Base-by-base conservation (phyloP, 768 basidiomycete genomes). In the Harrya chromipes region DNA sequence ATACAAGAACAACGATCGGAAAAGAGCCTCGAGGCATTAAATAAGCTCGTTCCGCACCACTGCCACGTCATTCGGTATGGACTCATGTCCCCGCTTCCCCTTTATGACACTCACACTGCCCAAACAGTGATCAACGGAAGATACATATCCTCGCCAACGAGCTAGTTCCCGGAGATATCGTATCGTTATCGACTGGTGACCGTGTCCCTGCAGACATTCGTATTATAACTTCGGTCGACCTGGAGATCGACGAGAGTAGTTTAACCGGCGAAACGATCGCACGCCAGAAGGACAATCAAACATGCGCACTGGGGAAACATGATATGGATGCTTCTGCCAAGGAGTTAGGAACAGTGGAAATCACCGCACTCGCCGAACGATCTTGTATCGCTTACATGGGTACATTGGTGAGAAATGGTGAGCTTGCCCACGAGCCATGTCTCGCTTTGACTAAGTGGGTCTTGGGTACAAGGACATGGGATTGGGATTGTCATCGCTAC, bases 1-100 rank as follows among this genome's bases (percentile, higher is more conserved):
- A 83, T 98, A 26, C 94, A 98, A 68, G 94, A 98, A 68, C 83
- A 88, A 53, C 79, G 94, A 27, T 97, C 95, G 1, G 94, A 97
- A 65, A 85, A 97, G 70, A 92, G 90, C 52, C 74, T 98, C 23
- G 93, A 97, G 68, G 92, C 94, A 0, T 75, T 98, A 29, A 97
- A 94, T 73, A 97, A 94, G 68, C 86, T 98, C 36, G 94, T 98
- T 19, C 94, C 94, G 0, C 94, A 98, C 67, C 92, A 95, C 65
- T 95, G 93, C 64, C 92, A 94, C 63, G 84, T 97, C 53, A 76
- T 89, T 46, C 87, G 94, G 70, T 74, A 51, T 19, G 68, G 16
- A 51, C 16, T 16, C 14, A 41, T 29, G 19, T 34, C 43, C n/a
- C n/a, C 33, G 26, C 47, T 26, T 29, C 20, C 21, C 26, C 19